Percentiles rank a stretch among this genome's conserved stretches.
phyloP scores from a whole-genome alignment of 208 protist genomes.

The Crithidia brevicula region DNA sequence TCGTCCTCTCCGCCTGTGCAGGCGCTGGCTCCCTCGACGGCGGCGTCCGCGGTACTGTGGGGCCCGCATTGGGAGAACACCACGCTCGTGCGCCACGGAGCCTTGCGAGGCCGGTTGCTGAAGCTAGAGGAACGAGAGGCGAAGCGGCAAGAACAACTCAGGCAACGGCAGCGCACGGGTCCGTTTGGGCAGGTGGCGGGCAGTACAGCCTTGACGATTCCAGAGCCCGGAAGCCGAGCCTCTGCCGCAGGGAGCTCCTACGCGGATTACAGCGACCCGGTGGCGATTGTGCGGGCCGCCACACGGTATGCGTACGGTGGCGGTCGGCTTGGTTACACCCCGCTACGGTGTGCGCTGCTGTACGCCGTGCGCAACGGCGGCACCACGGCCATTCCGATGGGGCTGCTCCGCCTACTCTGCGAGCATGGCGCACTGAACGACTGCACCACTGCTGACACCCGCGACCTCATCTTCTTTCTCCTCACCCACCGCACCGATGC shows the following conservation, averaged over 20 bases:
- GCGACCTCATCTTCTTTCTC: constrained; percentile 57
- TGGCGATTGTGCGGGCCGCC: constrained; percentile 17
- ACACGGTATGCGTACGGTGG: constrained; percentile 37
- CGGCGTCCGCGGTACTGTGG: constrained; percentile 12
- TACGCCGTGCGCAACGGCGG: constrained; percentile 10
- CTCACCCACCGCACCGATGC: constrained; percentile 39
- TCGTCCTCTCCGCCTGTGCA: neutral
- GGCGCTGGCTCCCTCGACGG: too few relatives aligned
- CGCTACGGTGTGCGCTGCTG: constrained; percentile 44
- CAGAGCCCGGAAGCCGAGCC: neutral
- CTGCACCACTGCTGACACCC: constrained; percentile 31
- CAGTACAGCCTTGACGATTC: neutral
- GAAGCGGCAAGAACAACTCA: constrained; percentile 18
- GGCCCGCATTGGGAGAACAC: constrained; percentile 36
- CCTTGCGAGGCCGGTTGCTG: constrained; percentile 21
- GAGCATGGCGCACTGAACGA: constrained; percentile 50
- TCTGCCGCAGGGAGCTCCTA: neutral
- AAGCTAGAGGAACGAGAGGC: constrained; percentile 20
- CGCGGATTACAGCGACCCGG: constrained; percentile 23
- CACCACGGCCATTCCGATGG: constrained; percentile 1
- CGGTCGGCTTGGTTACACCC: constrained; percentile 47
- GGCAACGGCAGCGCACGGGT: constrained; percentile 1
- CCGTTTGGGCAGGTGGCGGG: neutral
- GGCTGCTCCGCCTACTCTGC: constrained; percentile 47
- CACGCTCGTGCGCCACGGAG: constrained; percentile 27